phyloP scores from a whole-genome alignment of 2,329 filamentous ascomycete species.

The Colletotrichum scovillei region DNA sequence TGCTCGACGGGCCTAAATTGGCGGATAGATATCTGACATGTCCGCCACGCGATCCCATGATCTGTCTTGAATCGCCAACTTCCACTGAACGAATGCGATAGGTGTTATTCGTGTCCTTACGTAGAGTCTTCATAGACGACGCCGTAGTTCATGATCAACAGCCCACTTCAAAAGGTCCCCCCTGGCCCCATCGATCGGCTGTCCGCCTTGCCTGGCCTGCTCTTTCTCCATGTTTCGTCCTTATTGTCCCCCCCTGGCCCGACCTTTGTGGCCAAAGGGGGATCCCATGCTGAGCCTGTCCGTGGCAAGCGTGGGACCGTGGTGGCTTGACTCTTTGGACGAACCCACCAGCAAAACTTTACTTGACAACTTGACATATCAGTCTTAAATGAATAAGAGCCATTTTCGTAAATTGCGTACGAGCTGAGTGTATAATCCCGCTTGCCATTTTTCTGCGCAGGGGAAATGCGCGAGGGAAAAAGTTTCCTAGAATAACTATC shows the following conservation, averaged over 20 bases:
- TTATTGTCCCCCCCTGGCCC: background rate
- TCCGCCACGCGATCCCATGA: background rate
- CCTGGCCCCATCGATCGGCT: constrained; percentile 24
- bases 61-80: background rate
- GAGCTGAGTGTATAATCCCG: background rate
- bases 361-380: constrained; percentile 23
- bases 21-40: background rate
- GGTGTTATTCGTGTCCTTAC: background rate
- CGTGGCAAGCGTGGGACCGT: background rate
- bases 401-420: background rate
- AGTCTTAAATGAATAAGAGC: constrained; percentile 13
- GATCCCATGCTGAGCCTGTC: background rate
- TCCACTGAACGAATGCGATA: background rate
- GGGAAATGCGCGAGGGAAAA: background rate
- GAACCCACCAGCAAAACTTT: constrained; percentile 24
- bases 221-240: constrained; percentile 28
- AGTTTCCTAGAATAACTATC: constrained; percentile 21
- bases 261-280: background rate
- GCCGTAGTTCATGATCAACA: background rate
- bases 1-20: background rate
- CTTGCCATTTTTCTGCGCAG: background rate
- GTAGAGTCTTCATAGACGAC: background rate
- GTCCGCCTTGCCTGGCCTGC: background rate
- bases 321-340: background rate
- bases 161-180: background rate